Conservation (phyloP, 345 rosid genomes). For the Ceriops tagal region DNA sequence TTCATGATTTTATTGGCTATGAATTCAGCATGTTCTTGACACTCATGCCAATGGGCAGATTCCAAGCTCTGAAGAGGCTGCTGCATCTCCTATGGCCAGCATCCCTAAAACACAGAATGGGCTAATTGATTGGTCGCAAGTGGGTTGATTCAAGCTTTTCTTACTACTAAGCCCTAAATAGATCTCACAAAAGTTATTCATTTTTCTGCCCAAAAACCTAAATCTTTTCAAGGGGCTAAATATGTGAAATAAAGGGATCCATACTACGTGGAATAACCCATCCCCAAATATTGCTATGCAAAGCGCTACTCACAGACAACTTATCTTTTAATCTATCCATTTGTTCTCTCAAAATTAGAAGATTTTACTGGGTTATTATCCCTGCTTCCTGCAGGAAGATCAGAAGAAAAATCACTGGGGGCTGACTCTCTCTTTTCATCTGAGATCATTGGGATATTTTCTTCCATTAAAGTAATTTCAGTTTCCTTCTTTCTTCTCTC, state of each 20-base stretch:
- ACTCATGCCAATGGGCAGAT: constrained; percentile 43
- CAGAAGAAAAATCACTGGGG: too few species aligned
- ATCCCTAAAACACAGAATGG: constrained; percentile 84
- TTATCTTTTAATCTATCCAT: too few species aligned
- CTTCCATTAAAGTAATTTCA: constrained; percentile 12
- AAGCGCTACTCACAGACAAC: too few species aligned
- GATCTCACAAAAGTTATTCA: neutral
- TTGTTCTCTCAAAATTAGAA: too few species aligned
- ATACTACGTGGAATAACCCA: too few species aligned
- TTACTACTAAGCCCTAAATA: neutral
- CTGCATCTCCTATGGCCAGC: constrained; percentile 43
- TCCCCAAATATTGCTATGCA: too few species aligned
- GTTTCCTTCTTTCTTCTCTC: constrained; percentile 16
- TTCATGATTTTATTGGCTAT: neutral
- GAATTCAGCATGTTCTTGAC: neutral
- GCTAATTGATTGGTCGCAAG: constrained; percentile 88
- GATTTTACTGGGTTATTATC: too few species aligned
- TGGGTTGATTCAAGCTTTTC: constrained; percentile 28
- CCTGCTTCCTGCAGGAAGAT: too few species aligned
- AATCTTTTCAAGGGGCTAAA: neutral
- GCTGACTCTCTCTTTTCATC: too few species aligned
- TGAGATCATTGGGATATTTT: neutral
- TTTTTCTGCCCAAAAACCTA: neutral
- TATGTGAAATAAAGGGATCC: neutral
- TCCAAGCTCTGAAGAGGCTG: constrained; percentile 67